These are phyloP conservation scores for Lenzites betulinus DNA, from an alignment of 768 basidiomycete genomes.

Conservation along the genomic window DNA sequence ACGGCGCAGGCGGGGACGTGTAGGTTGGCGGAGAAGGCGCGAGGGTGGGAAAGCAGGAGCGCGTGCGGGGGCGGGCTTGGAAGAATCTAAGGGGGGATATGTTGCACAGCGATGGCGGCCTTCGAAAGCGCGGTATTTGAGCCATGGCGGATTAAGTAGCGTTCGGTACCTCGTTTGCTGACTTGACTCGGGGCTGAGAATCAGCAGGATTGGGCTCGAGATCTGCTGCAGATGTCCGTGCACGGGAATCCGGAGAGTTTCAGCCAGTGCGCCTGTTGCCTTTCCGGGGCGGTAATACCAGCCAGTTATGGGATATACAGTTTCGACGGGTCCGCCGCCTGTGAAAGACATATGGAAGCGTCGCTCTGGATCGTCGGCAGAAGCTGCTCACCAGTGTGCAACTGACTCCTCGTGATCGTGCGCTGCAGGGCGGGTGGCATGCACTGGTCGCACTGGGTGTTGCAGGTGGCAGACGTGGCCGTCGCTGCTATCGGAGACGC, in stretches of 20 bases:
- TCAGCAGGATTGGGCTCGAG: conserved; percentile 28
- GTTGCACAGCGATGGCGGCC: conserved; percentile 33
- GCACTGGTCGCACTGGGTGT: conserved; percentile 2
- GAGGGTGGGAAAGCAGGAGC: conserved; percentile 16
- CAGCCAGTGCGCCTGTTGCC: conserved; percentile 17
- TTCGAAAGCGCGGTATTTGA: conserved; percentile 37
- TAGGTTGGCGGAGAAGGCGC: conserved; percentile 25
- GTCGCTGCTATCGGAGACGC: conserved; percentile 11
- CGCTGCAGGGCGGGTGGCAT: conserved; percentile 13
- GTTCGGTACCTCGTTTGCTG: conserved; percentile 42
- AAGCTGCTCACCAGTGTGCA: conserved; percentile 21
- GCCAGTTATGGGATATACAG: conserved; percentile 16
- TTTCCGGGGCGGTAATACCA: conserved; percentile 10
- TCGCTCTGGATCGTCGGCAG: conserved; percentile 25
- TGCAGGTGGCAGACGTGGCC: not conserved
- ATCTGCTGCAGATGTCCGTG: conserved; percentile 17
- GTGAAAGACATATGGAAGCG: conserved; percentile 19
- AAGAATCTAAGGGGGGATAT: conserved; percentile 47
- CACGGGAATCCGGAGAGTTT: conserved; percentile 23
- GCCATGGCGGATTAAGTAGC: conserved; percentile 21
- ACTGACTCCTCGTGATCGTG: conserved; percentile 18
- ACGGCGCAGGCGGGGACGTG: conserved; percentile 35
- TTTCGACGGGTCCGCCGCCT: conserved; percentile 15
- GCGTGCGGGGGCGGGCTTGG: conserved; percentile 34
- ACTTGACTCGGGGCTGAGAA: conserved; percentile 40